Evolutionary conservation across 1,139 yeast species (phyloP), one percentile per base, ranked within the genome.

Genomic region (Taiozyma onychis): DNA sequence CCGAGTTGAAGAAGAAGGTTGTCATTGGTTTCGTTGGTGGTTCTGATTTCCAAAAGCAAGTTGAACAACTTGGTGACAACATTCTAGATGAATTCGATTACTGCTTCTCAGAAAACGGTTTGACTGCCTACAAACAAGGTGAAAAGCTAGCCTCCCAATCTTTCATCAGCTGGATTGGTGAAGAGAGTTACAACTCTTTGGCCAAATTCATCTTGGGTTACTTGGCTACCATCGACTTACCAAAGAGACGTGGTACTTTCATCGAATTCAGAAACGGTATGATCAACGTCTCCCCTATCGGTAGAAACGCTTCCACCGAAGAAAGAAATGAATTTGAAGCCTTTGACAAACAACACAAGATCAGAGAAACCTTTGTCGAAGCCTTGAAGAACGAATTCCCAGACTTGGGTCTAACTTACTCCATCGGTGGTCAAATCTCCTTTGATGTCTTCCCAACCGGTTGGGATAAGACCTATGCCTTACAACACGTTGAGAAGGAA

Each of bases 371-470:
- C 57, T 77, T 93, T 78, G 98, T 93, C 58, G 74, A 73, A 50
- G 97, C 96, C 48, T 80, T 93, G 67, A 86, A 80, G 73, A 78
- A 82, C 68, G 80, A 85, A 64, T 93, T 93, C 77, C 71, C 93
- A 53, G 95, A 91, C 71, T 77, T 75, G 64, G 88, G 85, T 48
- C 80, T 93, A 69, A 91, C 98, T 60, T 95, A 87, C 80, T 93
- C 99, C 52, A 93, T 93, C 62, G 99, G 98, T 71, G 99, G 99
- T 62, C 98, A 93, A 79, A 93, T 93, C 71, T 93, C 99, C 46
- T 93, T 93, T 66, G 99, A 93, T 66, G 99, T 93, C 59, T 93
- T 93, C 91, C 99, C 99, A 75, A 88, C 97, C 58, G 99, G 99
- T 66, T 93, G 99, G 99, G 99, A 93, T 73, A 93, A 95, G 82